Conservation (phyloP, 306 rosid genomes). For the Gynostemma pentaphyllum region DNA sequence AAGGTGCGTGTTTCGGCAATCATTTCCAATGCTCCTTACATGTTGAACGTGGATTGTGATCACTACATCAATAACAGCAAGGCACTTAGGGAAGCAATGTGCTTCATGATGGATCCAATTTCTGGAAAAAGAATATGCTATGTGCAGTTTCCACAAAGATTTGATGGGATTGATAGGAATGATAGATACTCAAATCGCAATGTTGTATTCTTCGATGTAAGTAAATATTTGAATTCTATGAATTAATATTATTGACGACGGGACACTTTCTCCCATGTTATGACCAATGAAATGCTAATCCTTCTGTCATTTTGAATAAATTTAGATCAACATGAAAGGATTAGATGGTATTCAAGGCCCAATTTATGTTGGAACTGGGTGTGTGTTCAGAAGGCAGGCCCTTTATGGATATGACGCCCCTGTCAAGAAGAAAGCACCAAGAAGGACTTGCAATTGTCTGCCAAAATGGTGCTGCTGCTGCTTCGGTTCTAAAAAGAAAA, state of each 20-base stretch:
- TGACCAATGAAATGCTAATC: slow-evolving; percentile 13
- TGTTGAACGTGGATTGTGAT: slow-evolving; percentile 87
- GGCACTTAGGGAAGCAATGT: slow-evolving; percentile 94
- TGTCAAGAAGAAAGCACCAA: slow-evolving; percentile 55
- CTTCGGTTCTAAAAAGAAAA: slow-evolving; percentile 59
- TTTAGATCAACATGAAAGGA: slow-evolving; percentile 90
- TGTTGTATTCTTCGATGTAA: slow-evolving; percentile 87
- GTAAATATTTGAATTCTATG: slow-evolving; percentile 9
- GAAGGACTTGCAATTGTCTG: slow-evolving; percentile 74
- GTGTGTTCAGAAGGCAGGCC: slow-evolving; percentile 91
- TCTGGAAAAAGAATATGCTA: slow-evolving; percentile 81
- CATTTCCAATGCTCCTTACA: slow-evolving; percentile 81
- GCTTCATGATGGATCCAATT: slow-evolving; percentile 92
- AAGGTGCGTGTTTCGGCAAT: slow-evolving; percentile 83
- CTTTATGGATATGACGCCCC: slow-evolving; percentile 94
- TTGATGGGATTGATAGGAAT: slow-evolving; percentile 84
- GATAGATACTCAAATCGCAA: slow-evolving; percentile 93
- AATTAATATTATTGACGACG: neutral
- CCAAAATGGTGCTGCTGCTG: slow-evolving; percentile 80
- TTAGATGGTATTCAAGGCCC: slow-evolving; percentile 97
- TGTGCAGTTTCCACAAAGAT: slow-evolving; percentile 89
- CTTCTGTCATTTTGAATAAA: neutral
- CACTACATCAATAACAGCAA: slow-evolving; percentile 91
- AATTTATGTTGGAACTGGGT: slow-evolving; percentile 88
- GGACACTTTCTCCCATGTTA: neutral